Conservation (phyloP, 1,139 yeast genomes). For the Kazachstania sp. region DNA sequence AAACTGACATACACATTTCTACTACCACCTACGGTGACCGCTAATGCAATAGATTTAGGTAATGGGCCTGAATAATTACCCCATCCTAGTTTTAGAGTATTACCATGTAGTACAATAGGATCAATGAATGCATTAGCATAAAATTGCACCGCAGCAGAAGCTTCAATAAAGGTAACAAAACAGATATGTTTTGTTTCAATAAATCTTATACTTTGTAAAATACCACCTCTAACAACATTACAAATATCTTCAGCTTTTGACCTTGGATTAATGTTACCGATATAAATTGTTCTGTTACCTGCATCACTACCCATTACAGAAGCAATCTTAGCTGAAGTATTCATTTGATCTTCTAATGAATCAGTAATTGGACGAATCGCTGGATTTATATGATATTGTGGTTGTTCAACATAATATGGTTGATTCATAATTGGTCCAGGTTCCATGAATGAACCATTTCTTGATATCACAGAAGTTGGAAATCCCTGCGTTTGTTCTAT, state of each 20-base stretch:
- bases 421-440: constrained; percentile 3
- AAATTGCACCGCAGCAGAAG: constrained; percentile 75
- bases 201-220: constrained; percentile 60
- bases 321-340: constrained; percentile 67
- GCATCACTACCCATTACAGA: constrained; percentile 69
- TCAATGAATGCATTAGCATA: constrained; percentile 71
- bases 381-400: constrained; percentile 6
- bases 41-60: constrained; percentile 63
- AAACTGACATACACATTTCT: constrained; percentile 74
- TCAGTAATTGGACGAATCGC: constrained; percentile 29
- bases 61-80: constrained; percentile 75
- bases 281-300: constrained; percentile 71
- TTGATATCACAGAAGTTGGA: constrained; percentile 2
- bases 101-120: constrained; percentile 65
- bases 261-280: constrained; percentile 68
- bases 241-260: constrained; percentile 76
- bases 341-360: constrained; percentile 51
- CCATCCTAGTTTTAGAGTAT: constrained; percentile 76
- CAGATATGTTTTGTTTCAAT: constrained; percentile 77
- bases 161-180: constrained; percentile 70
- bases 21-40: constrained; percentile 75
- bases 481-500: not conserved
- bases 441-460: constrained; percentile 2
- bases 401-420: constrained; percentile 8
- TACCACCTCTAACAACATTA: constrained; percentile 77